Percentiles rank a stretch among this genome's conserved stretches.
These are phyloP conservation scores for Trichosanthes cucumerina DNA, from an alignment of 306 rosid genomes.

Conservation along the genomic window DNA sequence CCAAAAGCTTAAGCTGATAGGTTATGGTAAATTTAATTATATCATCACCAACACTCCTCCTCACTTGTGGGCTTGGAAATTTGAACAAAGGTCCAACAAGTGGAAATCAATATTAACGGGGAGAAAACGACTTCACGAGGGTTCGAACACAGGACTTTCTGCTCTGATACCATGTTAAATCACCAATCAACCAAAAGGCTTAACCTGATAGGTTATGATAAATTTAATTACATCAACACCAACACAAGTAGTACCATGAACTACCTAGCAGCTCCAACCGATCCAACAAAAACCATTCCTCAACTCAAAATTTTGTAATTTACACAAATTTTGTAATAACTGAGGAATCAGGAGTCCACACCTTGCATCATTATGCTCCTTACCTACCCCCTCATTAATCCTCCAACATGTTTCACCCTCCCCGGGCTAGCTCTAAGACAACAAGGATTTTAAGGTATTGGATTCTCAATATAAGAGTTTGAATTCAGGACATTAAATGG, in stretches of 20 bases:
- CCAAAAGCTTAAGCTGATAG: no score
- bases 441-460: not conserved
- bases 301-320: not conserved
- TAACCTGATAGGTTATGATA: no score
- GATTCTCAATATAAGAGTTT: not conserved
- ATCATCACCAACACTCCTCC: no score
- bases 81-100: no score
- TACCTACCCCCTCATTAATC: not conserved
- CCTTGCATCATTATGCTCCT: not conserved
- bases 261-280: not conserved
- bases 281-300: not conserved
- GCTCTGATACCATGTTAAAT: no score
- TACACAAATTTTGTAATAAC: not conserved
- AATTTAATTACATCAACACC: no score
- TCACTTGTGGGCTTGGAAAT: no score
- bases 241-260: not conserved
- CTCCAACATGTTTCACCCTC: not conserved
- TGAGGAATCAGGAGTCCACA: not conserved
- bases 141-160: no score
- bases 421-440: not conserved
- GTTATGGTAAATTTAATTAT: no score
- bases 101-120: no score
- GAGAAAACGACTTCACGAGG: no score
- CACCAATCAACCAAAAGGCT: no score
- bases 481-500: not conserved